A percentile compares a stretch with the other conserved stretches of the same genome.
Conservation (phyloP, 176 grass and related monocot species). For the Bothriochloa decipiens region DNA sequence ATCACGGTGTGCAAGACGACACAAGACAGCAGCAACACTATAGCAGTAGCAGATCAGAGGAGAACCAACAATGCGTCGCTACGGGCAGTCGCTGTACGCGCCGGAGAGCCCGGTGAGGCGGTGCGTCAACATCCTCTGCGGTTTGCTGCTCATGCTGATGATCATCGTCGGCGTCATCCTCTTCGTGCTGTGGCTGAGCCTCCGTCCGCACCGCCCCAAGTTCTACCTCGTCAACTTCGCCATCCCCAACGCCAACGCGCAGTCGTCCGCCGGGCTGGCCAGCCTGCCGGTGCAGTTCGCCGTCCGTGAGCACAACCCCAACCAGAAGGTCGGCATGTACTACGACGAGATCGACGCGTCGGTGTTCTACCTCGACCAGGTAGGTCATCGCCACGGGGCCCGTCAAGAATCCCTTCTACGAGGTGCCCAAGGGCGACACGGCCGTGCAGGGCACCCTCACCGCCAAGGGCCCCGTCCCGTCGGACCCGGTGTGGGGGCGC, state of each 20-base stretch:
- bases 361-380: constrained; percentile 57
- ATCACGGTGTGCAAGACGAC: not conserved
- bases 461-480: constrained; percentile 17
- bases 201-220: constrained; percentile 73
- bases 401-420: constrained; percentile 60
- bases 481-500: constrained; percentile 33
- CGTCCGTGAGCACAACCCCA: constrained; percentile 74
- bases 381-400: constrained; percentile 54
- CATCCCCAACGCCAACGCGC: constrained; percentile 39
- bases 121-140: constrained; percentile 62
- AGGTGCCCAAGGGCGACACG: constrained; percentile 67
- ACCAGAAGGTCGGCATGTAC: constrained; percentile 75
- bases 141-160: constrained; percentile 56
- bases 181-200: constrained; percentile 91
- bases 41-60: not conserved
- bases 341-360: constrained; percentile 49
- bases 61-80: not conserved
- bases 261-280: constrained; percentile 39
- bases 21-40: not conserved
- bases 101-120: constrained; percentile 48
- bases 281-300: constrained; percentile 58
- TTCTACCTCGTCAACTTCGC: constrained; percentile 65
- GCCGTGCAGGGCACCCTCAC: constrained; percentile 43
- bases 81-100: constrained; percentile 24
- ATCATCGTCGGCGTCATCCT: constrained; percentile 61